Evolutionary conservation across 495 filamentous ascomycete species (phyloP).

Genomic region (Penicillium manginii): DNA sequence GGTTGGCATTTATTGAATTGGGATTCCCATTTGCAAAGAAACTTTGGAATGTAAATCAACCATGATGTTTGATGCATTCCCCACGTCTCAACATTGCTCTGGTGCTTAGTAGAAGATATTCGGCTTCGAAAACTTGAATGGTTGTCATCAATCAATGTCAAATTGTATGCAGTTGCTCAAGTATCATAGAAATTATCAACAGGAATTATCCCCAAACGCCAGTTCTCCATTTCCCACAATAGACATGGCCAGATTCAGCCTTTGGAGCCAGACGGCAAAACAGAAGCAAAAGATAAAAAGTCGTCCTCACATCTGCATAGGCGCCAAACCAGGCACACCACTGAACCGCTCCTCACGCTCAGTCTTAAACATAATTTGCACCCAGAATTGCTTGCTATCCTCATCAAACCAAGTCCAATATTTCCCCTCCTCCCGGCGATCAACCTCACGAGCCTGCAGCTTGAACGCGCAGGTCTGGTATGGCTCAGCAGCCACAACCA

Average conservation of each 20-base stretch:
- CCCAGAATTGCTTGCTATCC: slow-evolving; percentile 96
- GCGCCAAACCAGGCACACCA: slow-evolving; percentile 87
- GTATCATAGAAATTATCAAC: slow-evolving; percentile 18
- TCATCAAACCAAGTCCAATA: slow-evolving; percentile 97
- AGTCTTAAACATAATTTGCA: slow-evolving; percentile 99
- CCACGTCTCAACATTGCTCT: no score
- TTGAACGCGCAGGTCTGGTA: slow-evolving; percentile 98
- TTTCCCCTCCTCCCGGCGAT: slow-evolving; percentile 80
- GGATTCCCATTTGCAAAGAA: no score
- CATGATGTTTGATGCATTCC: not conserved
- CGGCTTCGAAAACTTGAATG: not conserved
- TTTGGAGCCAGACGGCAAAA: not conserved
- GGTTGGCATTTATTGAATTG: no score
- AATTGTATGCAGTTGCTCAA: slow-evolving; percentile 14
- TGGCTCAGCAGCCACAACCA: slow-evolving; percentile 93
- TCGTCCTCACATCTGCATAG: slow-evolving; percentile 38
- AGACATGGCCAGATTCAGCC: slow-evolving; percentile 7
- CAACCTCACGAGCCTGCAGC: slow-evolving; percentile 91
- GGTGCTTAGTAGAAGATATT: not conserved
- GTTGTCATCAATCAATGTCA: not conserved
- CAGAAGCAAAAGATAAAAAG: not conserved
- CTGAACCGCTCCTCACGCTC: slow-evolving; percentile 96
- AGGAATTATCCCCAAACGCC: slow-evolving; percentile 24
- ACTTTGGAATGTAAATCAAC: no score
- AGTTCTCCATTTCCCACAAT: slow-evolving; percentile 20